phyloP scores from a whole-genome alignment of 164 flowering plant species.

The Magnolia kwangsiensis region DNA sequence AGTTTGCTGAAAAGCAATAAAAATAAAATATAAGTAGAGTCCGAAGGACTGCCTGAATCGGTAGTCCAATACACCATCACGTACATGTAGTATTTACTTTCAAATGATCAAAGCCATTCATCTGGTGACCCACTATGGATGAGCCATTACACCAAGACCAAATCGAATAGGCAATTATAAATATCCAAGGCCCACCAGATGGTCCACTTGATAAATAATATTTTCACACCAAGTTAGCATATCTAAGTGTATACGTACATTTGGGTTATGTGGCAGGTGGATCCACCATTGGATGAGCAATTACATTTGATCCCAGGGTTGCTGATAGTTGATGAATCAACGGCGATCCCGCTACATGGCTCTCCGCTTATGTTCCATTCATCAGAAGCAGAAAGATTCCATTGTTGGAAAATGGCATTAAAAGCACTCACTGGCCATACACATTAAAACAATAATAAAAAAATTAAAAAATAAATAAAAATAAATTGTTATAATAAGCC shows the following conservation, averaged over 20 bases:
- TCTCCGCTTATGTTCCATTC: conserved; percentile 22
- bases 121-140: too few species aligned
- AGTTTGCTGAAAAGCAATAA: neutral
- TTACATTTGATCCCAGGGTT: conserved; percentile 18
- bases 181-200: too few species aligned
- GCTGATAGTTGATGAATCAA: conserved; percentile 10
- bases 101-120: too few species aligned
- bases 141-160: too few species aligned
- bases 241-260: conserved; percentile 2
- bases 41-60: neutral
- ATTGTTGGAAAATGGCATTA: neutral
- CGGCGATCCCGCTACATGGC: conserved; percentile 16
- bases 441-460: too few species aligned
- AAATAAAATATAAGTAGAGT: too few species aligned
- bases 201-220: too few species aligned
- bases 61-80: too few species aligned
- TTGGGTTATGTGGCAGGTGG: conserved; percentile 20
- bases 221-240: neutral
- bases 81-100: too few species aligned
- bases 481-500: too few species aligned
- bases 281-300: conserved; percentile 3
- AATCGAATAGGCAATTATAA: too few species aligned
- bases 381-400: neutral
- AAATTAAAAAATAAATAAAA: too few species aligned
- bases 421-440: conserved; percentile 3